Evolutionary conservation across 31 red algal genomes (phyloP).

Genomic region (Porphyra umbilicalis): DNA sequence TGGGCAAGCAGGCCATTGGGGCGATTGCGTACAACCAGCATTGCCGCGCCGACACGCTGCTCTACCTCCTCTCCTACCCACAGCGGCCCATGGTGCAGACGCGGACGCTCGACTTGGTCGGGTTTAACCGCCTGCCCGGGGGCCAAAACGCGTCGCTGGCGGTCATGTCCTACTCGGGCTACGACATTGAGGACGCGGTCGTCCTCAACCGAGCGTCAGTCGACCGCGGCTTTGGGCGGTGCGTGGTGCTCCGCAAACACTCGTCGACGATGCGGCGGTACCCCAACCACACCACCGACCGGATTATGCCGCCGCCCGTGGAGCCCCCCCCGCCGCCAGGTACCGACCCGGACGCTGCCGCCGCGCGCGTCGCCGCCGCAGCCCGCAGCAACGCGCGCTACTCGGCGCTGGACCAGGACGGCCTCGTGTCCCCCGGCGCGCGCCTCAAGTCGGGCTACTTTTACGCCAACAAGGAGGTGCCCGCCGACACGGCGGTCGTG

Average conservation of each 20-base stretch:
- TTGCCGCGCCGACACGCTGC: conserved; percentile 82
- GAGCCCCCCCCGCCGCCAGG: conserved; percentile 7
- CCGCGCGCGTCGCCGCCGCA: background rate
- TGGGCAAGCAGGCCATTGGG: conserved; percentile 98
- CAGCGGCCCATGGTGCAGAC: conserved; percentile 91
- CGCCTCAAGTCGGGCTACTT: conserved; percentile 54
- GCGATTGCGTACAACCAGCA: conserved; percentile 98
- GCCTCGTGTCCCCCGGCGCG: conserved; percentile 67
- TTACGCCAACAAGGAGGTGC: conserved; percentile 90
- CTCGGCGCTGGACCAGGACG: conserved; percentile 63
- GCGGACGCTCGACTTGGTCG: conserved; percentile 53
- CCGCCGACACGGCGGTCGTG: conserved; percentile 14
- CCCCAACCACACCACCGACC: conserved; percentile 66
- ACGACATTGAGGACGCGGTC: conserved; percentile 99
- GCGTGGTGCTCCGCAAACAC: conserved; percentile 84
- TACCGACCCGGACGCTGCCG: background rate
- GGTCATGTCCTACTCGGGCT: conserved; percentile 97
- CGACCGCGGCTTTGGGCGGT: conserved; percentile 94
- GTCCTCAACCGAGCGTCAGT: conserved; percentile 84
- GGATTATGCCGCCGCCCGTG: conserved; percentile 51
- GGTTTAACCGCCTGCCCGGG: conserved; percentile 86
- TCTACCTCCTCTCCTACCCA: conserved; percentile 89
- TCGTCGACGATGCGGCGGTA: conserved; percentile 44
- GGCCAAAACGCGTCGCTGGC: conserved; percentile 93
- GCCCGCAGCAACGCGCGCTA: conserved; percentile 22